phyloP scores from a whole-genome alignment of 768 basidiomycete species.

The Tylopilus sp. region DNA sequence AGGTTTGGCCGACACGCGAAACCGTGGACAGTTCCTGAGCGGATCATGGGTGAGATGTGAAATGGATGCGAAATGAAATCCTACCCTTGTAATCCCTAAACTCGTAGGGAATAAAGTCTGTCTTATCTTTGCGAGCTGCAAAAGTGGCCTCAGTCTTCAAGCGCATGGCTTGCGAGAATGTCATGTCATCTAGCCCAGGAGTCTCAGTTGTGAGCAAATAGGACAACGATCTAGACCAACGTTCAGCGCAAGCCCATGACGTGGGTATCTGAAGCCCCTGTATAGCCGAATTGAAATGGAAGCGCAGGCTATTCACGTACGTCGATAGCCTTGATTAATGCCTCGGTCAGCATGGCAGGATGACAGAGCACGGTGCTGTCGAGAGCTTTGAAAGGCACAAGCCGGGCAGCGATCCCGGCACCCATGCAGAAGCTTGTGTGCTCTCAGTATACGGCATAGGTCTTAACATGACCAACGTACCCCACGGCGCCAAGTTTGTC shows the following conservation, averaged over 20 bases:
- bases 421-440: constrained; percentile 38
- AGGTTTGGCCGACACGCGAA: constrained; percentile 48
- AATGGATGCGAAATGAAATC: not conserved
- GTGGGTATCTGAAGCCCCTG: constrained; percentile 19
- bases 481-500: constrained; percentile 42
- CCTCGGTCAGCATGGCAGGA: constrained; percentile 32
- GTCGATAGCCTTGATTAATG: constrained; percentile 36
- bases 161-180: constrained; percentile 25
- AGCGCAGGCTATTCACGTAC: not conserved
- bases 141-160: constrained; percentile 30
- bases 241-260: constrained; percentile 38
- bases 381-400: constrained; percentile 31
- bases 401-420: constrained; percentile 27
- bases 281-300: not conserved
- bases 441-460: not conserved
- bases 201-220: not conserved
- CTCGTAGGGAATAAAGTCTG: constrained; percentile 32
- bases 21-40: constrained; percentile 47
- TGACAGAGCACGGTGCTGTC: constrained; percentile 41
- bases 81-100: constrained; percentile 37
- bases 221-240: constrained; percentile 11
- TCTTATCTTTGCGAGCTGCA: constrained; percentile 26
- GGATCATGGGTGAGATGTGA: constrained; percentile 2
- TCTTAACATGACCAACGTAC: constrained; percentile 19
- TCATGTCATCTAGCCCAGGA: constrained; percentile 30